Base-by-base conservation (phyloP, 2,329 filamentous ascomycete genomes). In the Metarhizium anisopliae region DNA sequence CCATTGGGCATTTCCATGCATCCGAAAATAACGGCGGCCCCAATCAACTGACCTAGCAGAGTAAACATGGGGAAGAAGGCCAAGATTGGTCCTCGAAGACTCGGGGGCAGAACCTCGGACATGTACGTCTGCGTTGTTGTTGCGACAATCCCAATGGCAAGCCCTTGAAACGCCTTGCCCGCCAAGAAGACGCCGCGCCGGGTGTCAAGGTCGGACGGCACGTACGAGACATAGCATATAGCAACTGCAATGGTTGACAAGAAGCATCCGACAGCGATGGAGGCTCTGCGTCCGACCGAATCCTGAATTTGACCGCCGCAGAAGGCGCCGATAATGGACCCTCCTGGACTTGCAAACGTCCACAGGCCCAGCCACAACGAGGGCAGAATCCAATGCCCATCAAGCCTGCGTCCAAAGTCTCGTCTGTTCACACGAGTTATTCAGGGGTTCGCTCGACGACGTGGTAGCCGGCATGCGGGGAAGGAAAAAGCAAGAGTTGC, bases 61-160 rank as follows among this genome's bases (percentile, higher is more conserved):
- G 72, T 76, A 61, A 79, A 77, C 3, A 74, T 72, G 4, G 77
- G 77, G 53, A 79, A 74, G 49, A 79, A 69, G 1, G 76, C 74
- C 61, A 80, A 71, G 2, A 73, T 68, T 0, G 77, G 72, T 2
- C 74, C 77, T 40, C 77, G 69, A 7, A 80, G 67, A 3, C 65
- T 67, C 0, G 72, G 68, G 0, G 77, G 76, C 1, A 75, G 63
- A n/a, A 77, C 73, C 58, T 80, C 77, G 14, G 76, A 78, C 60
- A 78, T 71, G 65, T 78, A 79, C 0, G 77, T 79, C 56, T 74
- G 68, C 4, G 69, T 67, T 7, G 70, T 70, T 42, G 70, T 67
- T 64, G 74, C 73, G 54, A 77, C 66, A 50, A 74, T 70, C 13
- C 77, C 77, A 42, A 77, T 71, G 2, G 73, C 68, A 50, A 71